Percentiles rank a stretch among this genome's conserved stretches.
Evolutionary conservation across 495 filamentous ascomycete genomes (phyloP).

Genomic region (Glarea lozoyensis): DNA sequence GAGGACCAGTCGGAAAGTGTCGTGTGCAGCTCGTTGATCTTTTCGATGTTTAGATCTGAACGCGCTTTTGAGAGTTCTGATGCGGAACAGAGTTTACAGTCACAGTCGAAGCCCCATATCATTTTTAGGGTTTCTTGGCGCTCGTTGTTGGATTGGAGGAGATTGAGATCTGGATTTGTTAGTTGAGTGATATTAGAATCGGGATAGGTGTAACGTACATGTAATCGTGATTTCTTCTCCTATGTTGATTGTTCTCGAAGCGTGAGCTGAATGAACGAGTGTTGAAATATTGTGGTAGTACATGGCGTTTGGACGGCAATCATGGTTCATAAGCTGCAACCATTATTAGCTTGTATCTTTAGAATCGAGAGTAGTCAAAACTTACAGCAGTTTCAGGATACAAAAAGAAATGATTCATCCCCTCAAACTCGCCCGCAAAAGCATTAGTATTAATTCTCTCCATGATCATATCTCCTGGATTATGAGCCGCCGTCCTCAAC

Average conservation of each 20-base stretch:
- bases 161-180: constrained; percentile 11
- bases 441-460: constrained; percentile 20
- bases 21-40: constrained; percentile 9
- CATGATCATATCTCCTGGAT: constrained; percentile 15
- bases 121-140: constrained; percentile 3
- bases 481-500: constrained; percentile 4
- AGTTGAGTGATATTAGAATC: constrained; percentile 2
- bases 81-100: constrained; percentile 12
- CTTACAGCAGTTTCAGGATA: constrained; percentile 20
- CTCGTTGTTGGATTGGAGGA: constrained; percentile 10
- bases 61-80: not conserved
- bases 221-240: constrained; percentile 21
- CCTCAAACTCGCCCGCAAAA: constrained; percentile 18
- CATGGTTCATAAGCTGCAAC: constrained; percentile 18
- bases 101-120: constrained; percentile 15
- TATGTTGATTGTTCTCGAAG: constrained; percentile 13
- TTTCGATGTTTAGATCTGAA: constrained; percentile 10
- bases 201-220: constrained; percentile 1
- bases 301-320: constrained; percentile 20
- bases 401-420: constrained; percentile 12
- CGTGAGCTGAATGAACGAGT: constrained; percentile 13
- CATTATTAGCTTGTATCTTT: not conserved
- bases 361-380: not conserved
- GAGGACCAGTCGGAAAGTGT: constrained; percentile 10
- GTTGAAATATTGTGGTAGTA: constrained; percentile 13